Conservation (phyloP, 768 basidiomycete species). For the Imleria badia region DNA sequence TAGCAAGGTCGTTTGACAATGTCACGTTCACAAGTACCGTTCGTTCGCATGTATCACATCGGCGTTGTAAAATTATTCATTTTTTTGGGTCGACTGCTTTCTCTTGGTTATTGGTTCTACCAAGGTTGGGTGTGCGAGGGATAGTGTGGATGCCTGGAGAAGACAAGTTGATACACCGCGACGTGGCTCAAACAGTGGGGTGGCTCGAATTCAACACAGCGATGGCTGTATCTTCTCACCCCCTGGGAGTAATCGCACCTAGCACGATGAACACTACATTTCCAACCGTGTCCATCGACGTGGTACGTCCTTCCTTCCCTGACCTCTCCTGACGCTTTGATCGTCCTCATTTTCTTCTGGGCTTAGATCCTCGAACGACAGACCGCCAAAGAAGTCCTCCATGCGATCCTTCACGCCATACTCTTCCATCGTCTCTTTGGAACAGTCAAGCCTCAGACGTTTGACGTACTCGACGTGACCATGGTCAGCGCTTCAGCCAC, state of each 20-base stretch:
- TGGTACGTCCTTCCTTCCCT: conserved; percentile 18
- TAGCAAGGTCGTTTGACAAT: too few relatives aligned
- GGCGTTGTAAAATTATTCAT: too few relatives aligned
- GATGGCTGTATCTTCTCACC: too few relatives aligned
- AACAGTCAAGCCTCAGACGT: conserved; percentile 69
- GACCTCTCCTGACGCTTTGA: background rate
- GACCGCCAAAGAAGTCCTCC: conserved; percentile 70
- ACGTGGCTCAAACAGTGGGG: too few relatives aligned
- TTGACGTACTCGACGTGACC: conserved; percentile 81
- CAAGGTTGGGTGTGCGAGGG: too few relatives aligned
- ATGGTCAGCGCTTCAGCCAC: conserved; percentile 52
- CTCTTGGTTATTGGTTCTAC: too few relatives aligned
- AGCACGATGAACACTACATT: conserved; percentile 26
- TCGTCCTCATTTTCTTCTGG: background rate
- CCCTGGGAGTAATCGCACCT: background rate
- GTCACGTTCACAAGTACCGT: too few relatives aligned
- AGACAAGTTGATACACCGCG: too few relatives aligned
- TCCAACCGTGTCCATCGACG: conserved; percentile 32
- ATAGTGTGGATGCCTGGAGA: too few relatives aligned
- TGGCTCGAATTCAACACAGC: too few relatives aligned
- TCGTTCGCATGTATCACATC: too few relatives aligned
- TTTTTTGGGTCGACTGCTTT: too few relatives aligned
- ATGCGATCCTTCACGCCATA: conserved; percentile 76
- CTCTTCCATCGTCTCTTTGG: conserved; percentile 85
- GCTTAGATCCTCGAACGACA: conserved; percentile 68